phyloP scores from a whole-genome alignment of 1,284 basidiomycete genomes.

The Limonomyces culmigenus region DNA sequence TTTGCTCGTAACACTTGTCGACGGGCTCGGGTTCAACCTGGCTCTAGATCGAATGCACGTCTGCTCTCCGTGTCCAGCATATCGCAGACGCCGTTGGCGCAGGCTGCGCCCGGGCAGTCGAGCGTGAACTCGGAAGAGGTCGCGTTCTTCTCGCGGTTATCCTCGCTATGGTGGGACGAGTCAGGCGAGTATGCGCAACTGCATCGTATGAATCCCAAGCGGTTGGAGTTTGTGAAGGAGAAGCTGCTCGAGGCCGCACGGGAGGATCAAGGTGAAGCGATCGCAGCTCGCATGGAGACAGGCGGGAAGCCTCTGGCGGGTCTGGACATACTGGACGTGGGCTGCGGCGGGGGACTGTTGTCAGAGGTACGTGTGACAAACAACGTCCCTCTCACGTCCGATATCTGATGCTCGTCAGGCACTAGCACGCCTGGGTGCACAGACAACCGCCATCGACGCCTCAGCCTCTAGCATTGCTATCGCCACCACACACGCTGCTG shows the following conservation, averaged over 20 bases:
- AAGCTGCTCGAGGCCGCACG: constrained; percentile 48
- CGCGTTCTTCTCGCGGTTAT: constrained; percentile 82
- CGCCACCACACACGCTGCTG: constrained; percentile 68
- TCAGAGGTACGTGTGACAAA: constrained; percentile 52
- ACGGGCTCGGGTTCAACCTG: no score
- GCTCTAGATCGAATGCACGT: no score
- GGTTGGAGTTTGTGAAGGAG: constrained; percentile 74
- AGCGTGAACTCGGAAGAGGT: constrained; percentile 72
- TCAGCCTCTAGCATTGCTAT: constrained; percentile 77
- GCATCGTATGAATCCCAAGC: constrained; percentile 90
- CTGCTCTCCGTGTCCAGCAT: no score
- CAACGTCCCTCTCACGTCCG: background rate
- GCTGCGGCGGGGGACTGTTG: constrained; percentile 90
- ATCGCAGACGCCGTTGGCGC: no score
- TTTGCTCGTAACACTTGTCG: no score
- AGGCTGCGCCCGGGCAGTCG: no score
- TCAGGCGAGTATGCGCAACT: constrained; percentile 80
- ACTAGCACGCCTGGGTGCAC: constrained; percentile 76
- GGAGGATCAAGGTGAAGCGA: constrained; percentile 30
- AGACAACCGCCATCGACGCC: constrained; percentile 82
- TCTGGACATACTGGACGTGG: constrained; percentile 67
- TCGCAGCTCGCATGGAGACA: constrained; percentile 12
- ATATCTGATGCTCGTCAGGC: constrained; percentile 28
- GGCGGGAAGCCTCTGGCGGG: constrained; percentile 32
- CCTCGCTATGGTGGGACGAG: constrained; percentile 95